These are phyloP conservation scores for Kwoniella botswanensis DNA, from an alignment of 768 basidiomycete genomes.

Conservation along the genomic window DNA sequence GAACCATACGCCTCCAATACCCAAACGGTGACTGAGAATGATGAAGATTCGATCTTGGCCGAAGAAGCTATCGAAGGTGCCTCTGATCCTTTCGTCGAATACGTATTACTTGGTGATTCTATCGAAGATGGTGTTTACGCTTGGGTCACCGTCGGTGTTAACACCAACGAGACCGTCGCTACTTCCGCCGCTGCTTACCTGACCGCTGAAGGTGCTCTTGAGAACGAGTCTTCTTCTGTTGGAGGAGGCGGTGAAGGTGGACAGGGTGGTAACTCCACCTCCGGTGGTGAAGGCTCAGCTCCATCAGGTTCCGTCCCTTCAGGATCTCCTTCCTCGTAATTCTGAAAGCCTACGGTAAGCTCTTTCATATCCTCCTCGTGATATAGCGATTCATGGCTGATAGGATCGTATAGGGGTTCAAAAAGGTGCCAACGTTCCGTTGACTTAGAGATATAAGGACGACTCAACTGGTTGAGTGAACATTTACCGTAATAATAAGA, in stretches of 20 bases:
- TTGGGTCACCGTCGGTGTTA: conserved; percentile 4
- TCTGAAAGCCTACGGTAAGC: too few species aligned
- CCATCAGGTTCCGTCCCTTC: background rate
- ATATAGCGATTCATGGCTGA: too few species aligned
- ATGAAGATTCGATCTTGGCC: background rate
- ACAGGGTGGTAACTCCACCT: background rate
- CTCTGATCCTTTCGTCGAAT: conserved; percentile 1
- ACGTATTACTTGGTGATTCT: conserved; percentile 5
- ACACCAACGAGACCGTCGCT: background rate
- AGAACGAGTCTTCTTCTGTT: background rate
- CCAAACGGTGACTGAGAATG: background rate
- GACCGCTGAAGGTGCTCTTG: background rate
- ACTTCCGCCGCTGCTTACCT: conserved; percentile 3
- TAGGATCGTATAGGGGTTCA: too few species aligned
- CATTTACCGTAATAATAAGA: background rate
- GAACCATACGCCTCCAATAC: background rate
- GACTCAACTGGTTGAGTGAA: too few species aligned
- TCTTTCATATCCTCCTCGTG: too few species aligned
- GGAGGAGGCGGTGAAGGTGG: background rate
- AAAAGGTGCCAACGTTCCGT: too few species aligned
- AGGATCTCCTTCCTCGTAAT: too few species aligned
- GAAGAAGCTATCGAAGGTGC: conserved; percentile 10
- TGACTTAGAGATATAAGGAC: too few species aligned
- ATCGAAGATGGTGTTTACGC: conserved; percentile 11
- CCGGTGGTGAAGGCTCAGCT: background rate